phyloP scores from a whole-genome alignment of 2,329 filamentous ascomycete species.

The Alternaria rosae region DNA sequence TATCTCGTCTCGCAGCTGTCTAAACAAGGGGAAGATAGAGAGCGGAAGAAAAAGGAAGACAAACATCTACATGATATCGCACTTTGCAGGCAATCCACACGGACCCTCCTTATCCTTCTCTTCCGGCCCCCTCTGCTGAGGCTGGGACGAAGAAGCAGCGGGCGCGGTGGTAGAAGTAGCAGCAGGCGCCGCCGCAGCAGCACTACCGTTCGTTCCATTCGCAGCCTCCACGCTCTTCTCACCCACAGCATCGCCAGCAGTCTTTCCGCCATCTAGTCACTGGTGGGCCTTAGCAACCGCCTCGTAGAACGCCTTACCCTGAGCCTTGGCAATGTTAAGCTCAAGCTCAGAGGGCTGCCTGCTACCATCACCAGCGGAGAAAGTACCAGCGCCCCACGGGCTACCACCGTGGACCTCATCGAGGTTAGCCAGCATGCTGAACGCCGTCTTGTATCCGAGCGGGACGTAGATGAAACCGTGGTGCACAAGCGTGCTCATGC shows the following conservation, averaged over 20 bases:
- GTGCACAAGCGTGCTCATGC: slow-evolving; percentile 86
- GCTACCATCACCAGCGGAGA: slow-evolving; percentile 79
- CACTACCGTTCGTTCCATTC: slow-evolving; percentile 8
- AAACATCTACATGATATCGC: slow-evolving; percentile 64
- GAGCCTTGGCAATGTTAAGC: slow-evolving; percentile 77
- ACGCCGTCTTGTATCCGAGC: slow-evolving; percentile 85
- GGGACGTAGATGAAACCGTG: slow-evolving; percentile 98
- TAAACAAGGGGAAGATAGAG: background rate
- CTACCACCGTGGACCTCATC: slow-evolving; percentile 83
- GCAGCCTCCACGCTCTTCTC: slow-evolving; percentile 12
- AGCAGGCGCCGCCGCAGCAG: slow-evolving; percentile 40
- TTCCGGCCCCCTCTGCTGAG: slow-evolving; percentile 40
- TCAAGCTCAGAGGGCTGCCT: slow-evolving; percentile 80
- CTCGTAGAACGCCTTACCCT: slow-evolving; percentile 87
- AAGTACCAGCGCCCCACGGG: slow-evolving; percentile 94
- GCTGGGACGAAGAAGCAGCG: slow-evolving; percentile 28
- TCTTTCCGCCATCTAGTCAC: slow-evolving; percentile 74
- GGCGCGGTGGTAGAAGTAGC: slow-evolving; percentile 16
- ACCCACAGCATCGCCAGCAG: slow-evolving; percentile 2
- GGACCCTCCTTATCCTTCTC: slow-evolving; percentile 67
- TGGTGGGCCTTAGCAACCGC: slow-evolving; percentile 73
- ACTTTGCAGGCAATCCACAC: slow-evolving; percentile 80
- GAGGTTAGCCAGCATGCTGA: slow-evolving; percentile 67
- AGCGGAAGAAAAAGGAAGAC: background rate
- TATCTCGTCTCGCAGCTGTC: background rate